phyloP scores from a whole-genome alignment of 2,329 filamentous ascomycete species.

The Endocalyx cinctus region DNA sequence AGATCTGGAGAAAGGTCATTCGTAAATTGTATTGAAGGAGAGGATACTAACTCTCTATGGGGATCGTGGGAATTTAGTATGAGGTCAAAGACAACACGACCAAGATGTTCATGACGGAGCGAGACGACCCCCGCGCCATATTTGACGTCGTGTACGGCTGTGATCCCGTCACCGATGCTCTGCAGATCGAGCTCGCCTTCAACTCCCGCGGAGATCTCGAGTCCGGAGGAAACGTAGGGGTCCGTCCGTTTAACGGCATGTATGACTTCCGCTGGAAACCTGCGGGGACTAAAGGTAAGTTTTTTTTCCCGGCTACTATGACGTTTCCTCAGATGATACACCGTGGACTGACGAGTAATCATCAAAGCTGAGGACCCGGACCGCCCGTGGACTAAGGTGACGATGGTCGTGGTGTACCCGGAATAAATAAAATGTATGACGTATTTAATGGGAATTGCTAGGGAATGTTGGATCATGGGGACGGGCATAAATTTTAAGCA shows the following conservation, averaged over 20 bases:
- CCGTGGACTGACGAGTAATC: background rate
- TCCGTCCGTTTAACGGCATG: constrained; percentile 31
- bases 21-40: background rate
- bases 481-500: too few species aligned
- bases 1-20: too few species aligned
- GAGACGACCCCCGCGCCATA: constrained; percentile 36
- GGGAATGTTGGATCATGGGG: too few species aligned
- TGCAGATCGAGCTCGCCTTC: constrained; percentile 34
- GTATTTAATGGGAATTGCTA: too few species aligned
- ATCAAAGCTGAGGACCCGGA: constrained; percentile 5
- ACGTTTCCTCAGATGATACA: background rate
- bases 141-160: constrained; percentile 38
- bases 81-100: constrained; percentile 40
- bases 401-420: constrained; percentile 5
- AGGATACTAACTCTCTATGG: too few species aligned
- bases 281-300: constrained; percentile 31
- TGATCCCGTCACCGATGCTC: constrained; percentile 34
- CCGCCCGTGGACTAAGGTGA: constrained; percentile 9
- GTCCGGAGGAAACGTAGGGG: constrained; percentile 34
- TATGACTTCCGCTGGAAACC: constrained; percentile 41
- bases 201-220: constrained; percentile 23
- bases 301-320: background rate
- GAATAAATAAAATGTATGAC: too few species aligned
- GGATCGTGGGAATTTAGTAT: constrained; percentile 29
- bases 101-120: constrained; percentile 44